Evolutionary conservation across 1,284 basidiomycete species (phyloP).

Genomic region (Cutaneotrichosporon sp.): DNA sequence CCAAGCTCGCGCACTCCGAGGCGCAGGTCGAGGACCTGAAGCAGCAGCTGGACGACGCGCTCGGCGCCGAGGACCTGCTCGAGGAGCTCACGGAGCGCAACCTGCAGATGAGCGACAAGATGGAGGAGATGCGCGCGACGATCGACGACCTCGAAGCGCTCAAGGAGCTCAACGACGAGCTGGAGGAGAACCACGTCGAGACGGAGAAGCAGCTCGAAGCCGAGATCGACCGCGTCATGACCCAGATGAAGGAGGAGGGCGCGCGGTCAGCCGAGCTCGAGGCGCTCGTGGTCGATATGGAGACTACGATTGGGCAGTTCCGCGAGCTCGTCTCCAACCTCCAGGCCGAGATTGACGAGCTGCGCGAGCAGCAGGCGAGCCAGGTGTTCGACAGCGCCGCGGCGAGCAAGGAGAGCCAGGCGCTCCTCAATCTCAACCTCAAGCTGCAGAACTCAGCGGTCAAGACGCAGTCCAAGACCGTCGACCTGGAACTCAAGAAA

Average conservation of each 20-base stretch:
- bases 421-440: conserved; percentile 84
- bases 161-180: conserved; percentile 93
- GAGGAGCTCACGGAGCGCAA: conserved; percentile 95
- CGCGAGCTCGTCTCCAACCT: conserved; percentile 81
- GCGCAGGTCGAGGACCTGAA: conserved; percentile 92
- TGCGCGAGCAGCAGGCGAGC: conserved; percentile 78
- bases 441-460: conserved; percentile 84
- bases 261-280: conserved; percentile 69
- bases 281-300: conserved; percentile 77
- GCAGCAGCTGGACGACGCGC: conserved; percentile 88
- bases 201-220: conserved; percentile 90
- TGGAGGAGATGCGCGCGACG: conserved; percentile 92
- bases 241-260: conserved; percentile 66
- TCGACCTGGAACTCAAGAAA: conserved; percentile 82
- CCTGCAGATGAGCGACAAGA: conserved; percentile 83
- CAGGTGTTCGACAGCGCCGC: conserved; percentile 76
- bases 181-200: conserved; percentile 95
- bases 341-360: conserved; percentile 81
- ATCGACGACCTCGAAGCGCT: conserved; percentile 96
- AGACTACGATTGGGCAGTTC: conserved; percentile 85
- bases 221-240: conserved; percentile 68
- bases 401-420: conserved; percentile 73
- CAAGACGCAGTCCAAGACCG: conserved; percentile 82
- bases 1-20: conserved; percentile 81
- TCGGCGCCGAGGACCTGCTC: conserved; percentile 94